A percentile compares a stretch with the other conserved stretches of the same genome.
phyloP scores from a whole-genome alignment of 768 basidiomycete species.

The Lentinula lateritia region DNA sequence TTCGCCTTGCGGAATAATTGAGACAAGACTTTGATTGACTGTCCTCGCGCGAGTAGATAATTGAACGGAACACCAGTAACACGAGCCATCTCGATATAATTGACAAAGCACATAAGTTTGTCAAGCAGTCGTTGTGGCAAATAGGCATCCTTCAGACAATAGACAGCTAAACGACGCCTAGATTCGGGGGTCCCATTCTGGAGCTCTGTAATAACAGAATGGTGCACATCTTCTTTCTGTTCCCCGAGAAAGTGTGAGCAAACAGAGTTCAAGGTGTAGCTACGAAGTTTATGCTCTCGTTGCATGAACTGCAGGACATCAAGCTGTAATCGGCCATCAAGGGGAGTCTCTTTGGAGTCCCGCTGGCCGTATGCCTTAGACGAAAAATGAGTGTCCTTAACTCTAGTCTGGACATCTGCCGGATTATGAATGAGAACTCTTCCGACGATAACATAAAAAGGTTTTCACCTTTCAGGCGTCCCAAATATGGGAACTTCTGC shows the following conservation, averaged over 20 bases:
- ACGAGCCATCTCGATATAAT: conserved; percentile 98
- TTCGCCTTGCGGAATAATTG: conserved; percentile 93
- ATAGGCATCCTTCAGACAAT: conserved; percentile 99
- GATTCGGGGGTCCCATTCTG: conserved; percentile 97
- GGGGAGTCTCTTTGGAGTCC: conserved; percentile 87
- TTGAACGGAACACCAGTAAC: conserved; percentile 99
- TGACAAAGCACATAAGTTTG: conserved; percentile 98
- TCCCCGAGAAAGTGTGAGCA: conserved; percentile 97
- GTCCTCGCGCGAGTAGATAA: conserved; percentile 86
- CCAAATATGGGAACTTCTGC: conserved; percentile 64
- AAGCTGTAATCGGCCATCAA: conserved; percentile 92
- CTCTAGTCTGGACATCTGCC: conserved; percentile 68
- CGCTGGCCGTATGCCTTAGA: conserved; percentile 97
- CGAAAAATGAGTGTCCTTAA: conserved; percentile 94
- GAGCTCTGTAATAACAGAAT: conserved; percentile 96
- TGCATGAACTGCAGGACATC: conserved; percentile 98
- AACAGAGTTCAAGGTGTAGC: conserved; percentile 96
- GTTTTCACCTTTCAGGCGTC: conserved; percentile 63
- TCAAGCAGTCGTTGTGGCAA: conserved; percentile 94
- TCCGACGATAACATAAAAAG: not conserved
- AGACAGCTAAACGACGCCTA: conserved; percentile 87
- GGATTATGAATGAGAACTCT: not conserved
- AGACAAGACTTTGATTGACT: conserved; percentile 97
- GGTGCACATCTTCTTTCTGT: conserved; percentile 98
- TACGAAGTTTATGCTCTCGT: conserved; percentile 93